These are phyloP conservation scores for Erysimum cheiranthoides DNA, from an alignment of 345 rosid genomes.

Conservation along the genomic window DNA sequence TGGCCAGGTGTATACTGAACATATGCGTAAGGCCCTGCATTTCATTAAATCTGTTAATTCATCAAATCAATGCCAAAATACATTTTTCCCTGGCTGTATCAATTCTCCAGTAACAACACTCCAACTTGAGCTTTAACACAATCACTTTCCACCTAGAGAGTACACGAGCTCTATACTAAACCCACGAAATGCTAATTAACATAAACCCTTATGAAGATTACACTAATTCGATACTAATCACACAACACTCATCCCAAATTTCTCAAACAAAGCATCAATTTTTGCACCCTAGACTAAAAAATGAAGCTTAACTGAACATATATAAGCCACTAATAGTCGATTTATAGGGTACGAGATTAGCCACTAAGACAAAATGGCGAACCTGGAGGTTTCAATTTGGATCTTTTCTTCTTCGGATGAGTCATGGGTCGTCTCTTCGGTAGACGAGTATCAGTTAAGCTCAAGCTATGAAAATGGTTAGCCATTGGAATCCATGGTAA, in stretches of 20 bases:
- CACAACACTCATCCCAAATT: constrained; percentile 18
- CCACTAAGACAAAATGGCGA: constrained; percentile 19
- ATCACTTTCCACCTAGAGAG: constrained; percentile 1
- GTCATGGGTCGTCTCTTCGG: constrained; percentile 83
- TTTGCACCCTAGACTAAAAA: not conserved
- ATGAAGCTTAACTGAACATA: constrained; percentile 13
- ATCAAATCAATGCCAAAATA: constrained; percentile 5
- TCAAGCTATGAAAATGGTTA: constrained; percentile 57
- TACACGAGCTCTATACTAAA: constrained; percentile 20
- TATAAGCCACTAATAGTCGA: not conserved
- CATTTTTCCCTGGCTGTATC: constrained; percentile 1
- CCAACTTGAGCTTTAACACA: not conserved
- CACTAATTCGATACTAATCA: not conserved
- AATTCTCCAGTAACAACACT: not conserved
- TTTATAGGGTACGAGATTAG: not conserved
- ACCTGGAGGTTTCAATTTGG: constrained; percentile 81
- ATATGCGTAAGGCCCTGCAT: constrained; percentile 90
- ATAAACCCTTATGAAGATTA: not conserved
- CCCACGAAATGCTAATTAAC: not conserved
- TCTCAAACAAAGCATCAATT: constrained; percentile 27
- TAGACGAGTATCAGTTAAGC: constrained; percentile 66
- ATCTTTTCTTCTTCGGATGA: constrained; percentile 77
- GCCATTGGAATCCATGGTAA: constrained; percentile 52
- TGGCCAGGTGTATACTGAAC: constrained; percentile 73
- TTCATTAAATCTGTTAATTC: constrained; percentile 12